phyloP scores from a whole-genome alignment of 768 basidiomycete genomes.

The Sporobolomyces phaffii region DNA sequence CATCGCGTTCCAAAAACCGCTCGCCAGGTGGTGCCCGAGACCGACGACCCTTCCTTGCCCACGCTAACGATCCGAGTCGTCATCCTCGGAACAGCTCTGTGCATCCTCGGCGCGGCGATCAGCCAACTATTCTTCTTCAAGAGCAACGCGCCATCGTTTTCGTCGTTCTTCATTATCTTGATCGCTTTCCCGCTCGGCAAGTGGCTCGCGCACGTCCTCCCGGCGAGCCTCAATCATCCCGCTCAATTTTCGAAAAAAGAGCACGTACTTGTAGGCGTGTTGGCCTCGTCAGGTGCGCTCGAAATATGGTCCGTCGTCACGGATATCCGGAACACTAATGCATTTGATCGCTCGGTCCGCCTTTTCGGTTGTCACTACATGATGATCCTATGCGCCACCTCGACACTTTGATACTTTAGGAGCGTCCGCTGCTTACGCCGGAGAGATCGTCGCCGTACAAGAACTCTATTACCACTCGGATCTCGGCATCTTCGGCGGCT shows the following conservation, averaged over 20 bases:
- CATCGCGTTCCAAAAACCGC: too few species aligned
- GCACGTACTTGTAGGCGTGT: slow-evolving; percentile 37
- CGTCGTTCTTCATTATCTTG: slow-evolving; percentile 43
- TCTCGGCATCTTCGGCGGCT: slow-evolving; percentile 39
- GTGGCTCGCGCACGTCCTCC: slow-evolving; percentile 34
- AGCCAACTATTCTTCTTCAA: slow-evolving; percentile 45
- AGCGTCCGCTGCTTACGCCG: slow-evolving; percentile 42
- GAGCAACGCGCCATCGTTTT: slow-evolving; percentile 42
- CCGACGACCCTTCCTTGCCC: slow-evolving; percentile 43
- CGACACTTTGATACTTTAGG: not conserved
- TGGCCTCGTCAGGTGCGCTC: not conserved
- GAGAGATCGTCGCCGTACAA: slow-evolving; percentile 44
- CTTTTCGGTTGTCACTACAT: too few species aligned
- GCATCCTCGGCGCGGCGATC: slow-evolving; percentile 40
- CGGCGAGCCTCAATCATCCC: slow-evolving; percentile 37
- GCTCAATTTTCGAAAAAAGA: slow-evolving; percentile 44
- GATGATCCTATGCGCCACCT: too few species aligned
- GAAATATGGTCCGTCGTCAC: not conserved
- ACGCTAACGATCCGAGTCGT: slow-evolving; percentile 42
- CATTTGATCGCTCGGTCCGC: too few species aligned
- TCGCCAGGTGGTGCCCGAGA: slow-evolving; percentile 42
- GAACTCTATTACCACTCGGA: slow-evolving; percentile 43
- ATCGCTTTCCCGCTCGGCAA: slow-evolving; percentile 42
- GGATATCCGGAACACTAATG: too few species aligned
- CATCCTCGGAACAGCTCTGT: slow-evolving; percentile 35